Evolutionary conservation across 1,139 yeast genomes (phyloP).

Genomic region (Hyphopichia buzzinii): DNA sequence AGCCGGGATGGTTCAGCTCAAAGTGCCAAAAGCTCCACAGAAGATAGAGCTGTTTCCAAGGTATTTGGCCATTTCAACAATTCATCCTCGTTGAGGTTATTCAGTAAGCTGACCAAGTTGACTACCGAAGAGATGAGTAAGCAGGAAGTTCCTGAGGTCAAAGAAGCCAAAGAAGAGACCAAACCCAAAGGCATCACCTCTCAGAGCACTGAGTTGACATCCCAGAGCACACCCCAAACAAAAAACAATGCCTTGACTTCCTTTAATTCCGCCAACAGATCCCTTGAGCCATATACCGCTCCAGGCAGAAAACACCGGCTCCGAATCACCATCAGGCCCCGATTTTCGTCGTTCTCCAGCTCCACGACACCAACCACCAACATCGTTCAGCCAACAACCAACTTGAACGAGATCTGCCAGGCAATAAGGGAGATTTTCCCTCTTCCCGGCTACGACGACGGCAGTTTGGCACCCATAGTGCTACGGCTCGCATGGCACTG

Average conservation of each 20-base stretch:
- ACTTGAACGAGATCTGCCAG: constrained; percentile 12
- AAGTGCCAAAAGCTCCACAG: neutral
- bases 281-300: neutral
- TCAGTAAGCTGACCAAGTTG: neutral
- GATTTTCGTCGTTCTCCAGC: neutral
- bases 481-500: constrained; percentile 73
- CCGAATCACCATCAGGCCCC: neutral
- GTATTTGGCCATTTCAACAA: no score
- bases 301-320: neutral
- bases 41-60: neutral
- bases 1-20: neutral
- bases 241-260: neutral
- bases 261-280: neutral
- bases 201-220: neutral
- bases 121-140: no score
- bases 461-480: constrained; percentile 62
- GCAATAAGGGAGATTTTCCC: constrained; percentile 15
- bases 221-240: neutral
- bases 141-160: no score
- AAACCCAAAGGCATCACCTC: neutral
- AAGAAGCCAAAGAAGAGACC: neutral
- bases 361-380: neutral
- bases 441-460: constrained; percentile 49
- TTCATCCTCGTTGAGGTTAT: neutral
- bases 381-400: constrained; percentile 9